Base-by-base conservation (phyloP, 768 basidiomycete genomes). In the Pilatotrama ljubarskyi region DNA sequence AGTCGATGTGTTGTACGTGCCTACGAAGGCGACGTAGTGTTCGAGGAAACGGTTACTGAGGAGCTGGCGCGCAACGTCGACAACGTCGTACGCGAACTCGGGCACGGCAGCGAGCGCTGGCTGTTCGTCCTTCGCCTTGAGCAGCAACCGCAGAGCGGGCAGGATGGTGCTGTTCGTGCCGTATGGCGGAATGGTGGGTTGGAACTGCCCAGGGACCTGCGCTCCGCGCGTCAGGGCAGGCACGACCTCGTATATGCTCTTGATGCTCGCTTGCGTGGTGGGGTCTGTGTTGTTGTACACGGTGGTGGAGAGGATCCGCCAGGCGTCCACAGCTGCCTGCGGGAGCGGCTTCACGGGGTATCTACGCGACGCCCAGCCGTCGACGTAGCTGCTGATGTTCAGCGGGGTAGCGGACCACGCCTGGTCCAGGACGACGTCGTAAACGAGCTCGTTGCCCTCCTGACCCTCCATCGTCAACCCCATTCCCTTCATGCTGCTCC, bases 381-480 rank as follows among this genome's bases (percentile, higher is more conserved):
- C 61, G 22, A 75, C 67, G 50, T 76, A 77, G 3, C 64, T 50
- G 1, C 70, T 62, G 61, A 71, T 69, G 55, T 74, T 62, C 42
- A 78, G 65, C 4, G 74, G 64, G 1, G 68, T 67, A 2, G 72
- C 47, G 3, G 74, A 77, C 77, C 77, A 78, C 1, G 76, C 77
- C 52, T 77, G 77, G 64, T 77, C 76, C 36, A 78, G 70, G 5
- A 78, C 66, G 24, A 78, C 61, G 50, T 77, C 74, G 47, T 78
- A 77, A n/a, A 77, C 67, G 38, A 78, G 73, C 69, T 77, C 77
- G 61, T 78, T 78, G 20, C 77, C 77, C 55, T 78, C 77, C 51
- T 75, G 69, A 5, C 77, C 76, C 47, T 78, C 76, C 49, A 73
- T 75, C 1, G 76, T 74, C 58, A 77, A 62, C 1, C 77, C 77